A percentile compares a stretch with the other conserved stretches of the same genome.
phyloP scores from a whole-genome alignment of 1,139 yeast genomes.

The Blastobotrys proliferans region DNA sequence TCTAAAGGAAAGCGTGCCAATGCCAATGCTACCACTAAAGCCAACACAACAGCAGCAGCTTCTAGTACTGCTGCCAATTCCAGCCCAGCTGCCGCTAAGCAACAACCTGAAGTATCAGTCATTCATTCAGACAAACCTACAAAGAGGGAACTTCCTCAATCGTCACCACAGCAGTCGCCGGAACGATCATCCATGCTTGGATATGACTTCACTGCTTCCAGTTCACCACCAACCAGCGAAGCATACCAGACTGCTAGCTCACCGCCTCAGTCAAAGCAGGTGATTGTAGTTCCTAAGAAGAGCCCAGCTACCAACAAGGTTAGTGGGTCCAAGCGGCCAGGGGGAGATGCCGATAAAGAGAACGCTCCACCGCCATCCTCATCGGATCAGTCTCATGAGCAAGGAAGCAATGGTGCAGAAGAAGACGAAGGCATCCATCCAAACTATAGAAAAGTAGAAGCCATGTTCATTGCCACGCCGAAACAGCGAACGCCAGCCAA shows the following conservation, averaged over 20 bases:
- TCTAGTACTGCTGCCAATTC: not conserved
- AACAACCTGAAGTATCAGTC: too few species aligned
- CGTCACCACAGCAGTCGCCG: not conserved
- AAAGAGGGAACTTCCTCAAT: too few species aligned
- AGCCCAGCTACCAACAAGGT: too few species aligned
- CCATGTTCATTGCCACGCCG: conserved; percentile 9
- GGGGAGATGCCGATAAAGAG: conserved; percentile 23
- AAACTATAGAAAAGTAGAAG: conserved; percentile 7
- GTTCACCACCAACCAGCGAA: not conserved
- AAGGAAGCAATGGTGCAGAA: not conserved
- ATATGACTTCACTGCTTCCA: not conserved
- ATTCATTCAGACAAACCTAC: too few species aligned
- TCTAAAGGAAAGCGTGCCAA: not conserved
- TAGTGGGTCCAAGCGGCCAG: not conserved
- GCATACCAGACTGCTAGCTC: not conserved
- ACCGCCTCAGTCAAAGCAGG: too few species aligned
- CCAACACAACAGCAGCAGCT: not conserved
- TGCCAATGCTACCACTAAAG: not conserved
- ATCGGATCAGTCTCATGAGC: not conserved
- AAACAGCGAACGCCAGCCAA: conserved; percentile 8
- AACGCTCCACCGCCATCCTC: conserved; percentile 15
- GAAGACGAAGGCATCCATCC: conserved; percentile 18
- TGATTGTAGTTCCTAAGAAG: too few species aligned
- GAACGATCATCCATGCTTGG: not conserved
- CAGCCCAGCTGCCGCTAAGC: not conserved